These are phyloP conservation scores for Tulasnella sp. DNA, from an alignment of 768 basidiomycete genomes.

Conservation along the genomic window DNA sequence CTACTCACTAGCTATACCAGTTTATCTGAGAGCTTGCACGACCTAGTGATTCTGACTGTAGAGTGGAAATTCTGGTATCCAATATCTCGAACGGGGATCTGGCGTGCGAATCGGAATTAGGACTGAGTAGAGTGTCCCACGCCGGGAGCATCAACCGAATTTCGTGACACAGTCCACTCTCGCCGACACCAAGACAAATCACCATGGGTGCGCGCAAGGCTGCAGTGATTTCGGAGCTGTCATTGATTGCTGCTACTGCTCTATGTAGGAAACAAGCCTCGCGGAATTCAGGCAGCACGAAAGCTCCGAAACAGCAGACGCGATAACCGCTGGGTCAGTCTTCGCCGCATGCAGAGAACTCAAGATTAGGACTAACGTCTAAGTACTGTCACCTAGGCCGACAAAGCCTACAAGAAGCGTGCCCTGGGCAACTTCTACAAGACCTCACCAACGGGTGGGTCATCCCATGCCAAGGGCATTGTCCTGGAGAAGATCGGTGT, in stretches of 20 bases:
- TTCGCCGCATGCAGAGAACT: neutral
- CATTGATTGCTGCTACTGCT: neutral
- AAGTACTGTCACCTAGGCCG: slow-evolving; percentile 49
- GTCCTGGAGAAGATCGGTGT: slow-evolving; percentile 99
- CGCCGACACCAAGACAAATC: neutral
- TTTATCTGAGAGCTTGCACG: too few relatives aligned
- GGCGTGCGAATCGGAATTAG: neutral
- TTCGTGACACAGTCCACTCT: neutral
- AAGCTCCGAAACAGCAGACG: slow-evolving; percentile 91
- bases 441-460: slow-evolving; percentile 98
- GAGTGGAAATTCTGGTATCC: too few relatives aligned
- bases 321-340: slow-evolving; percentile 91
- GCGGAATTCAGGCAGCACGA: slow-evolving; percentile 97
- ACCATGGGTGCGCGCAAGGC: neutral
- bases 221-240: neutral
- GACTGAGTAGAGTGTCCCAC: neutral
- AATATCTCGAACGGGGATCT: neutral
- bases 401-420: slow-evolving; percentile 98
- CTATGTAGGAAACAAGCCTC: slow-evolving; percentile 85
- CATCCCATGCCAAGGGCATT: slow-evolving; percentile 99
- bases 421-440: slow-evolving; percentile 99
- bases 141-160: neutral
- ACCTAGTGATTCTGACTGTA: too few relatives aligned
- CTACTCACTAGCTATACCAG: too few relatives aligned
- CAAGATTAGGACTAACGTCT: slow-evolving; percentile 1